Conservation (phyloP, 1,284 basidiomycete species). For the Gymnopus androsaceus region DNA sequence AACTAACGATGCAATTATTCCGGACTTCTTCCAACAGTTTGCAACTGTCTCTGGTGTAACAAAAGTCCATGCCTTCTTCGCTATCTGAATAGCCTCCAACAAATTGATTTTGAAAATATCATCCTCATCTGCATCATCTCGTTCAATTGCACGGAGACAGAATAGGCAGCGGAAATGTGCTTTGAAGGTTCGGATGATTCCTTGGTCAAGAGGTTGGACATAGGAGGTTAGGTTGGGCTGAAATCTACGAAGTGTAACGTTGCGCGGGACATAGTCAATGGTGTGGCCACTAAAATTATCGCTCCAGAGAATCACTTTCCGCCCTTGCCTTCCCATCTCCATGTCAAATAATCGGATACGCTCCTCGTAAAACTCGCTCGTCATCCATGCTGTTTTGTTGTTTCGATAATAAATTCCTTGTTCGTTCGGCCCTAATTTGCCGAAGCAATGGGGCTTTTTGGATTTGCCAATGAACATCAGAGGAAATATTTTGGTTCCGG, state of each 20-base stretch:
- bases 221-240: slow-evolving; percentile 27
- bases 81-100: slow-evolving; percentile 35
- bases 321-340: slow-evolving; percentile 25
- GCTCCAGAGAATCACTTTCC: slow-evolving; percentile 29
- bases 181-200: slow-evolving; percentile 37
- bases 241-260: slow-evolving; percentile 31
- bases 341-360: slow-evolving; percentile 28
- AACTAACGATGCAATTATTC: neutral
- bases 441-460: slow-evolving; percentile 32
- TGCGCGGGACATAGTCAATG: slow-evolving; percentile 23
- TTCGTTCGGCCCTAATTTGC: slow-evolving; percentile 20
- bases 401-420: slow-evolving; percentile 34
- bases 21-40: slow-evolving; percentile 32
- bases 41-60: slow-evolving; percentile 29
- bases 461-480: slow-evolving; percentile 37
- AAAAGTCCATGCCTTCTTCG: slow-evolving; percentile 30
- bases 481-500: slow-evolving; percentile 31
- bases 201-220: slow-evolving; percentile 35
- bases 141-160: slow-evolving; percentile 30
- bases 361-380: slow-evolving; percentile 33
- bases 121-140: slow-evolving; percentile 30
- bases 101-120: slow-evolving; percentile 39
- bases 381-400: slow-evolving; percentile 42
- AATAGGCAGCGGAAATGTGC: slow-evolving; percentile 31
- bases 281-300: slow-evolving; percentile 37